phyloP scores from a whole-genome alignment of 1,284 basidiomycete species.

The Puccinia polysora region DNA sequence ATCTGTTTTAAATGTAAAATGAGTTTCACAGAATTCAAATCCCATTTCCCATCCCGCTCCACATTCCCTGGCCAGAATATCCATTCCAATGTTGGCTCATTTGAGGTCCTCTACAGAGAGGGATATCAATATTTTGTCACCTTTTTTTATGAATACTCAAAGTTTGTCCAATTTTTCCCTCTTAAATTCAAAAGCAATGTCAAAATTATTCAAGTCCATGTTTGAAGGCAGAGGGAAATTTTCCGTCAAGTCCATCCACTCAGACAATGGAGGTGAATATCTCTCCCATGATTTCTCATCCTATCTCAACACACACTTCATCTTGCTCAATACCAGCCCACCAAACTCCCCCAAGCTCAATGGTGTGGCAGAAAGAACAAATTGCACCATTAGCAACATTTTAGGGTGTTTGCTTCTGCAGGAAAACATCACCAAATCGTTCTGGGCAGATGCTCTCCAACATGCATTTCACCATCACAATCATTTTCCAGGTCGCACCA shows the following conservation, averaged over 20 bases:
- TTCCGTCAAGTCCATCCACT: not conserved
- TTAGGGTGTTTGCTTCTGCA: not conserved
- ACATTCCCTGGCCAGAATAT: not conserved
- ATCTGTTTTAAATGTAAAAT: slow-evolving; percentile 4
- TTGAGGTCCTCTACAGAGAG: slow-evolving; percentile 9
- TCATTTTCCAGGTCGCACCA: not conserved
- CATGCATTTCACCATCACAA: not conserved
- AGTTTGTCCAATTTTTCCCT: not conserved
- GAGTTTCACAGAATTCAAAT: not conserved
- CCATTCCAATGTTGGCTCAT: slow-evolving; percentile 12
- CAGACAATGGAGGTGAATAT: slow-evolving; percentile 27
- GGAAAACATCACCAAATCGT: not conserved
- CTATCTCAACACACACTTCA: not conserved
- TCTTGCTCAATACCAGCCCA: slow-evolving; percentile 4
- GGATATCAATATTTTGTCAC: slow-evolving; percentile 17
- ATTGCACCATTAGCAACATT: not conserved
- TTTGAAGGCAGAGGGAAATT: slow-evolving; percentile 6
- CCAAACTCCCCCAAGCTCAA: slow-evolving; percentile 23
- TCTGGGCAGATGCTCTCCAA: slow-evolving; percentile 4
- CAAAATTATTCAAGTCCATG: not conserved
- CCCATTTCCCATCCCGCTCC: not conserved
- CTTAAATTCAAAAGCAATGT: slow-evolving; percentile 10
- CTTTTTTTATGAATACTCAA: slow-evolving; percentile 17
- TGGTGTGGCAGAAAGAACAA: slow-evolving; percentile 7
- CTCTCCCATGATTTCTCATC: not conserved